Conservation (phyloP, 2,329 filamentous ascomycete species). For the Colletotrichum sidae region DNA sequence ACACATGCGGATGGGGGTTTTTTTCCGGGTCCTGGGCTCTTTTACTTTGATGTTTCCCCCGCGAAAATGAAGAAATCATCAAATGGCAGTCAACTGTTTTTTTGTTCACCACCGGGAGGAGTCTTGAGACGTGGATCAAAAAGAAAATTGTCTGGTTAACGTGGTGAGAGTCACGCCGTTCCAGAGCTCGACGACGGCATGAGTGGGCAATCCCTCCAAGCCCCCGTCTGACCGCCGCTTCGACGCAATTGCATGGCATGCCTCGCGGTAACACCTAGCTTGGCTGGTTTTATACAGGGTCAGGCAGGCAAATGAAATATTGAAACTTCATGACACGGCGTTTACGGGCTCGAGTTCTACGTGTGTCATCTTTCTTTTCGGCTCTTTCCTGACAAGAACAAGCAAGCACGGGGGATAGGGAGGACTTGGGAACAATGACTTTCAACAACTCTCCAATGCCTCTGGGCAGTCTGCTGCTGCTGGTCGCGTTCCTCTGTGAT, state of each 20-base stretch:
- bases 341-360: conserved; percentile 35
- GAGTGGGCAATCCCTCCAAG: not conserved
- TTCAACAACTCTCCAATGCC: conserved; percentile 6
- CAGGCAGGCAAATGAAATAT: conserved; percentile 65
- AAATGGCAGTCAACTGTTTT: conserved; percentile 33
- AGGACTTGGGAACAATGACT: conserved; percentile 4
- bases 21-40: conserved; percentile 30
- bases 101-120: conserved; percentile 25
- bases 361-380: conserved; percentile 34
- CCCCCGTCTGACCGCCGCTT: conserved; percentile 50
- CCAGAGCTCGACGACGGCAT: conserved; percentile 17
- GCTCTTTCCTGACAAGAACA: not conserved
- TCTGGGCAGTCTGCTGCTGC: too few species aligned
- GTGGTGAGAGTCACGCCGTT: conserved; percentile 32
- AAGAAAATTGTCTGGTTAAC: conserved; percentile 43
- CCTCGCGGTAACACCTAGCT: conserved; percentile 47
- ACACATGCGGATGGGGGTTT: conserved; percentile 29
- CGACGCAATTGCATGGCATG: conserved; percentile 63
- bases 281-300: conserved; percentile 61
- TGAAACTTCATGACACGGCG: conserved; percentile 50
- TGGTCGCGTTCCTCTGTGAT: too few species aligned
- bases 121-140: conserved; percentile 47
- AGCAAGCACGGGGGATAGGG: conserved; percentile 9
- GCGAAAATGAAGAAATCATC: conserved; percentile 12
- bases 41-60: conserved; percentile 35